phyloP scores from a whole-genome alignment of 2,329 filamentous ascomycete species.

The Hymenoscyphus repandus region DNA sequence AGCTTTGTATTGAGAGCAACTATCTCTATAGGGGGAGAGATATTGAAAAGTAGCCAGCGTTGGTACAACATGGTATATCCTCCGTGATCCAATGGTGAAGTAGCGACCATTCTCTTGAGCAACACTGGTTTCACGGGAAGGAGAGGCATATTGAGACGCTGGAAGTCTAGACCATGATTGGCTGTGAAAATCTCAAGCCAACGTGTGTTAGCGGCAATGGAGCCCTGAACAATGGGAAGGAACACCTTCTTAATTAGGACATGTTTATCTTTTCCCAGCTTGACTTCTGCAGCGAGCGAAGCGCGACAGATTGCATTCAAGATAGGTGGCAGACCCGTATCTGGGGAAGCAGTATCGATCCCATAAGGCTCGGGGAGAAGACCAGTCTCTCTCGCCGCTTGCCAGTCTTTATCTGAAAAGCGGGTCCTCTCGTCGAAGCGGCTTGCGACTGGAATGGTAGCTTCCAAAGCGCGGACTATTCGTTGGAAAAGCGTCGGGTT shows the following conservation, averaged over 20 bases:
- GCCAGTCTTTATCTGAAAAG: not conserved
- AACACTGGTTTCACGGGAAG: conserved; percentile 6
- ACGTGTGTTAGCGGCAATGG: not conserved
- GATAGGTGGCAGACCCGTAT: not conserved
- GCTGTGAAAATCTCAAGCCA: conserved; percentile 3
- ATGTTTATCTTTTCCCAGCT: not conserved
- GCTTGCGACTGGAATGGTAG: not conserved
- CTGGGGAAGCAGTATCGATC: not conserved
- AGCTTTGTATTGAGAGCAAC: not conserved
- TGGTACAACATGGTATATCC: not conserved
- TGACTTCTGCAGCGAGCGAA: not conserved
- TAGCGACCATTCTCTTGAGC: not conserved
- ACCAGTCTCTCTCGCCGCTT: not conserved
- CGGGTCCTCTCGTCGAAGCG: not conserved
- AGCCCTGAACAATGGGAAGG: not conserved
- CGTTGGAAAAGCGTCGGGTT: not conserved
- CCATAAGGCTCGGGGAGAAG: not conserved
- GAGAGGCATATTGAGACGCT: not conserved
- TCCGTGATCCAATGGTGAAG: not conserved
- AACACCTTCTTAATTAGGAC: not conserved
- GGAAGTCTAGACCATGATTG: conserved; percentile 3
- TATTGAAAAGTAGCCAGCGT: conserved; percentile 1
- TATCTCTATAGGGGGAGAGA: conserved; percentile 1
- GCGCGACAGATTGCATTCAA: not conserved
- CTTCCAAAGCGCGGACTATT: not conserved